A percentile compares a stretch with the other conserved stretches of the same genome.
These are phyloP conservation scores for Bidens hawaiensis DNA, from an alignment of 140 eudicot species.

Conservation along the genomic window DNA sequence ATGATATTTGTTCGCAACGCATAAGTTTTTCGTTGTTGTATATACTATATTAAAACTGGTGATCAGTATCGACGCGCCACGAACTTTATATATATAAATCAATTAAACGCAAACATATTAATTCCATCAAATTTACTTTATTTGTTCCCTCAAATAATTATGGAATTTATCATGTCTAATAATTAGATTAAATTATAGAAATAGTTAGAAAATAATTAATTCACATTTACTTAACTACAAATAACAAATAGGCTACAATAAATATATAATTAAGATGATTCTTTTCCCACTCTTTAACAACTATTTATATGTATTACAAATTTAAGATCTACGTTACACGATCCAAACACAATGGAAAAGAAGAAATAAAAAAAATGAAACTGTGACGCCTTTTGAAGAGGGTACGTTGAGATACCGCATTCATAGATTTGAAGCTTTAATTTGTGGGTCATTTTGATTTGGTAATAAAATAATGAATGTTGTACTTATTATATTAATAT, in stretches of 20 bases:
- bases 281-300: neutral
- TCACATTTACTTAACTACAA: neutral
- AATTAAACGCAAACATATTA: no score
- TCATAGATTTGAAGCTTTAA: neutral
- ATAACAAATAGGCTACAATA: no score
- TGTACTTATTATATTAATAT: conserved; percentile 17
- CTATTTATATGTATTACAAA: neutral
- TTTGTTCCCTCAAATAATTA: no score
- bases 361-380: neutral
- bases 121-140: no score
- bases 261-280: neutral
- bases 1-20: no score
- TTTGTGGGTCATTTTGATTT: neutral
- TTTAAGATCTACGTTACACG: neutral
- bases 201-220: neutral
- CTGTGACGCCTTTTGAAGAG: neutral
- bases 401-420: neutral
- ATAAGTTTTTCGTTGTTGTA: no score
- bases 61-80: no score
- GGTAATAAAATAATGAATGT: conserved; percentile 12
- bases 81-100: no score
- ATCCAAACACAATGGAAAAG: no score
- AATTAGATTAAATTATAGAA: no score
- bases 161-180: no score
- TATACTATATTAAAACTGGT: no score